Percentiles rank a stretch among this genome's conserved stretches.
These are phyloP conservation scores for Wickerhamiella azymoides DNA, from an alignment of 805 yeast species.

Conservation along the genomic window DNA sequence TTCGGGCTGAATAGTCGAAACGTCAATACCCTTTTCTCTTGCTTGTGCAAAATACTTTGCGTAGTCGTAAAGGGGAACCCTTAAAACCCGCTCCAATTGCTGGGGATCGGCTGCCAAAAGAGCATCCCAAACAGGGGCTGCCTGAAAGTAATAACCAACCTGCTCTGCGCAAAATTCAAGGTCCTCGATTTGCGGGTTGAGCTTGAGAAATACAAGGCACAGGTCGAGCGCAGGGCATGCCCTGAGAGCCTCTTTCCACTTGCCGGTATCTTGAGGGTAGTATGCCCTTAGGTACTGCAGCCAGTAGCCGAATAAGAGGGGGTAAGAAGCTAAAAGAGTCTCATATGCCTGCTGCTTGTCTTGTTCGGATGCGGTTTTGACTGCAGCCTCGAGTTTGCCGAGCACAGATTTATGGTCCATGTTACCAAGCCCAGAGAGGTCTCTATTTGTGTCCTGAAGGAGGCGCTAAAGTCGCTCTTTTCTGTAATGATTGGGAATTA, in stretches of 20 bases:
- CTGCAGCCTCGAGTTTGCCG: not conserved
- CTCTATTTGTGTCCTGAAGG: no score
- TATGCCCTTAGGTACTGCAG: conserved; percentile 23
- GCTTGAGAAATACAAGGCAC: conserved; percentile 24
- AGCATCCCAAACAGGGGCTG: conserved; percentile 75
- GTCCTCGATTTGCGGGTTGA: conserved; percentile 21
- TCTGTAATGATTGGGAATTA: no score
- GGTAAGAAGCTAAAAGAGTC: conserved; percentile 24
- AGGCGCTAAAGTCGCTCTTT: no score
- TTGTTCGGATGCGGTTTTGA: not conserved
- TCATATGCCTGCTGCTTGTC: conserved; percentile 14
- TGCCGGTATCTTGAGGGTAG: conserved; percentile 11
- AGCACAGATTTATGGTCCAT: conserved; percentile 3
- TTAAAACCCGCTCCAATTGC: conserved; percentile 21
- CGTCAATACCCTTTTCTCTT: conserved; percentile 4
- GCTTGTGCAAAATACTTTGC: conserved; percentile 52
- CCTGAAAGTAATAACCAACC: conserved; percentile 59
- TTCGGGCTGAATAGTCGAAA: conserved; percentile 26
- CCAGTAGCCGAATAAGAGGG: conserved; percentile 32
- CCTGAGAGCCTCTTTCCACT: conserved; percentile 14
- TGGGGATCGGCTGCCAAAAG: conserved; percentile 41
- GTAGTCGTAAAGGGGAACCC: conserved; percentile 73
- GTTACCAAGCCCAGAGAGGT: no score
- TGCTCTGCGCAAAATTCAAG: conserved; percentile 36
- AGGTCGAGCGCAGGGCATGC: conserved; percentile 26